Conservation (phyloP, 306 rosid species). For the Erythrophleum fordii region DNA sequence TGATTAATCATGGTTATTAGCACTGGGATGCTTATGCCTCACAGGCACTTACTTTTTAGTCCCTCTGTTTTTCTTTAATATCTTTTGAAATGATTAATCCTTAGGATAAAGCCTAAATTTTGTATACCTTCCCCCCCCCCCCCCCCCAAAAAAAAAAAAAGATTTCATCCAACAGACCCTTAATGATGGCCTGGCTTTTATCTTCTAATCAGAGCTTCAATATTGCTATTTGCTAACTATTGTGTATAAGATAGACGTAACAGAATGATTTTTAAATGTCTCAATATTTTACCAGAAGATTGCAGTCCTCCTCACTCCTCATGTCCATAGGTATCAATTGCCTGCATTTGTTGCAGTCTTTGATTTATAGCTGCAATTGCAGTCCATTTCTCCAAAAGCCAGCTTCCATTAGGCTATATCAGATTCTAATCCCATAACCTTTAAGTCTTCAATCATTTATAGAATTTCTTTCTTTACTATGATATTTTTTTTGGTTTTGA, state of each 20-base stretch:
- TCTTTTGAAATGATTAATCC: conserved; percentile 5
- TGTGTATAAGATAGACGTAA: not conserved
- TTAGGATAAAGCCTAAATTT: not conserved
- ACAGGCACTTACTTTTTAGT: not conserved
- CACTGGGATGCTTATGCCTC: conserved; percentile 23
- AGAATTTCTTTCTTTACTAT: not conserved
- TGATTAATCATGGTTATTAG: conserved; percentile 35
- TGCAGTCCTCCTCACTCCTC: not conserved
- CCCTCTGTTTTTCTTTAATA: not conserved
- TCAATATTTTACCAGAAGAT: not conserved
- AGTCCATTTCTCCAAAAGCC: not conserved
- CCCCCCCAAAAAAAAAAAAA: not conserved
- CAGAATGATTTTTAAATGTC: not conserved
- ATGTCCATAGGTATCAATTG: not conserved
- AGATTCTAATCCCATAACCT: not conserved
- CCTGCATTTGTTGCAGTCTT: not conserved
- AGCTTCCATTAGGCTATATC: not conserved
- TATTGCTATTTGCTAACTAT: not conserved
- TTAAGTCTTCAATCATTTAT: not conserved
- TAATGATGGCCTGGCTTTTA: not conserved
- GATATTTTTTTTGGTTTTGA: not conserved
- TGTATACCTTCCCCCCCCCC: not conserved
- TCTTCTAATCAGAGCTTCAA: not conserved
- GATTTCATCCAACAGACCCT: not conserved
- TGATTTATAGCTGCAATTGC: not conserved